Evolutionary conservation across 352 stramenopile species (phyloP).

Genomic region (Blastocystis hominis): DNA sequence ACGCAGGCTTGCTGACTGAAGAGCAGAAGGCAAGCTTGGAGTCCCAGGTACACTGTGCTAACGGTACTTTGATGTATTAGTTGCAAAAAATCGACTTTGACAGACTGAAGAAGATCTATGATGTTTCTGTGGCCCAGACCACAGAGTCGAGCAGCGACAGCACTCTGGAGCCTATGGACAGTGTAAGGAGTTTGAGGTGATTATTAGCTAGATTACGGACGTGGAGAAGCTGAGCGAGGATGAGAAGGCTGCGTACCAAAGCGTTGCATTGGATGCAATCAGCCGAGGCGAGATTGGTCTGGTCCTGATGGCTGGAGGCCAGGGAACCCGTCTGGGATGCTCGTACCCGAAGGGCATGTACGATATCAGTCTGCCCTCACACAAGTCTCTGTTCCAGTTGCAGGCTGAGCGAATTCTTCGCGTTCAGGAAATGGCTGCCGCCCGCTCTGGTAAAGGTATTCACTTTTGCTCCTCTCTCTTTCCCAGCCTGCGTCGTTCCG

Average conservation of each 20-base stretch:
- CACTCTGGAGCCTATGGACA: slow-evolving; percentile 31
- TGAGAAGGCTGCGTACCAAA: neutral
- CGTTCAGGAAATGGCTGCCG: slow-evolving; percentile 63
- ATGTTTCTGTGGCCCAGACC: slow-evolving; percentile 4
- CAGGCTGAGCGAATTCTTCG: slow-evolving; percentile 69
- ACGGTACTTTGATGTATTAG: neutral
- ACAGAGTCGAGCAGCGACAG: neutral
- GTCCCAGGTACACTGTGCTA: neutral
- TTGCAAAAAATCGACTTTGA: slow-evolving; percentile 47
- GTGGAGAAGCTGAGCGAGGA: slow-evolving; percentile 12
- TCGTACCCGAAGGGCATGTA: slow-evolving; percentile 68
- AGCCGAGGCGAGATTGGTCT: slow-evolving; percentile 66
- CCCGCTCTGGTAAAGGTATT: slow-evolving; percentile 18
- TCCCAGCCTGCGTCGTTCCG: slow-evolving; percentile 60
- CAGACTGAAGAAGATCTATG: slow-evolving; percentile 31
- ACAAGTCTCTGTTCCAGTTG: slow-evolving; percentile 71
- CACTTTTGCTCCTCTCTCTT: neutral
- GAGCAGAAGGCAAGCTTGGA: neutral
- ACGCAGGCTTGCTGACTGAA: slow-evolving; percentile 6
- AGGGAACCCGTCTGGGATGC: slow-evolving; percentile 72
- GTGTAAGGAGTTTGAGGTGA: neutral
- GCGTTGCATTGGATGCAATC: slow-evolving; percentile 66
- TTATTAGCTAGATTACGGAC: slow-evolving; percentile 23
- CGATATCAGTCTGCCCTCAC: slow-evolving; percentile 42
- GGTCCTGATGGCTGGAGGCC: slow-evolving; percentile 69